Evolutionary conservation across 2,329 filamentous ascomycete genomes (phyloP).

Genomic region (Nakataea oryzae): DNA sequence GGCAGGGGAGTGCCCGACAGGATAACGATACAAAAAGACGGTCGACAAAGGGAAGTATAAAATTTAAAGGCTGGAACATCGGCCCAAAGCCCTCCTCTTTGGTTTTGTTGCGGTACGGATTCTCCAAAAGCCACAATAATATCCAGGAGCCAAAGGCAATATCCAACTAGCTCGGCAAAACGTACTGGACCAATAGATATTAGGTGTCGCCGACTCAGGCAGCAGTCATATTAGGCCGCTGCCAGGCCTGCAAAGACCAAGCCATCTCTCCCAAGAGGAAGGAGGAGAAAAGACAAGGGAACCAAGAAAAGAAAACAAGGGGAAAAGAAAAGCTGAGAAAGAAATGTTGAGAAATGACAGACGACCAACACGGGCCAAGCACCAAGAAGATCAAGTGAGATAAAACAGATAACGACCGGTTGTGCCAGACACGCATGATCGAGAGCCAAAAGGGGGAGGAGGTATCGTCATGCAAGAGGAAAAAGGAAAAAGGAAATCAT

Average conservation of each 20-base stretch:
- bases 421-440: conserved; percentile 53
- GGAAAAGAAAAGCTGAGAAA: conserved; percentile 19
- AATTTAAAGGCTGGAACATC: neutral
- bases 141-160: neutral
- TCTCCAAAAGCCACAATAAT: neutral
- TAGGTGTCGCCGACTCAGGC: conserved; percentile 9
- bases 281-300: conserved; percentile 5
- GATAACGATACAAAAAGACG: conserved; percentile 5
- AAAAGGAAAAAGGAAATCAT: conserved; percentile 12
- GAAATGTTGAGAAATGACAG: conserved; percentile 16
- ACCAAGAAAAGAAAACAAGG: conserved; percentile 21
- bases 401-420: conserved; percentile 35
- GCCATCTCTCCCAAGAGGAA: neutral
- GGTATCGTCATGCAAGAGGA: conserved; percentile 41
- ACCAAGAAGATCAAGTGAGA: conserved; percentile 5
- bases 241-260: neutral
- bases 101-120: neutral
- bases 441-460: conserved; percentile 29
- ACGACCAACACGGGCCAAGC: neutral
- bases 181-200: conserved; percentile 11
- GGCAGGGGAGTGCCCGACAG: neutral
- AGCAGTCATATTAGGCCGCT: neutral
- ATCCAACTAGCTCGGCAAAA: neutral
- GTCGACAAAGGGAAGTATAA: neutral
- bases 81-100: neutral